Percentiles rank a stretch among this genome's conserved stretches.
phyloP scores from a whole-genome alignment of 805 yeast species.

The Cyberlindnera amylophila region DNA sequence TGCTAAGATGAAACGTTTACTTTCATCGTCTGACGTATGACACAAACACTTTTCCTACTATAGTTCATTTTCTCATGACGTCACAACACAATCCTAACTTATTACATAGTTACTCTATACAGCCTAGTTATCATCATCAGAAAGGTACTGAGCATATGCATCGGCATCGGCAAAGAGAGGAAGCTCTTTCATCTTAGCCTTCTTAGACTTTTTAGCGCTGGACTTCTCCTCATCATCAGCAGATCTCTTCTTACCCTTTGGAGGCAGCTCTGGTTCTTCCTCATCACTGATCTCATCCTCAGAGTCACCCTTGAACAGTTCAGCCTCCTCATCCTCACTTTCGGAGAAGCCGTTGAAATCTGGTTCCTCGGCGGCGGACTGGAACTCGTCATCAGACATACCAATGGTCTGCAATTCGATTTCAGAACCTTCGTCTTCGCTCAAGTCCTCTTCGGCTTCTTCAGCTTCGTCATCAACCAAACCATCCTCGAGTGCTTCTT shows the following conservation, averaged over 20 bases:
- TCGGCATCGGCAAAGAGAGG: conserved; percentile 89
- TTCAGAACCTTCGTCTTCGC: conserved; percentile 12
- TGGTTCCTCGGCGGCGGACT: conserved; percentile 30
- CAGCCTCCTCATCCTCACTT: conserved; percentile 36
- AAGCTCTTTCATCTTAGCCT: conserved; percentile 56
- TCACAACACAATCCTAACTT: too few species aligned
- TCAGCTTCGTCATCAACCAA: conserved; percentile 8
- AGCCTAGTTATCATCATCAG: conserved; percentile 53
- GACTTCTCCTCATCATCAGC: conserved; percentile 18
- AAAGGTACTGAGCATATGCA: conserved; percentile 73
- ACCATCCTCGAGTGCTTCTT: conserved; percentile 30
- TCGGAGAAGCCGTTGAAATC: conserved; percentile 33
- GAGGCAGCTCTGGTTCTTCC: conserved; percentile 19
- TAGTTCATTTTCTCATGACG: too few species aligned
- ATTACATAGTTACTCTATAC: not conserved
- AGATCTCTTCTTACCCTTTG: conserved; percentile 29
- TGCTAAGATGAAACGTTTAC: too few species aligned
- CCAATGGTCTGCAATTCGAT: conserved; percentile 18
- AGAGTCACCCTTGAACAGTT: conserved; percentile 34
- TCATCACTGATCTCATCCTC: conserved; percentile 37
- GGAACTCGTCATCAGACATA: conserved; percentile 28
- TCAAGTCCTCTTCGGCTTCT: conserved; percentile 28
- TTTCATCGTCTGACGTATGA: too few species aligned
- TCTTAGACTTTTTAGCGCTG: conserved; percentile 37
- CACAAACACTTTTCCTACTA: too few species aligned